These are phyloP conservation scores for Rhizophagus clarus DNA, from an alignment of 192 early-diverging fungal species.

Conservation along the genomic window DNA sequence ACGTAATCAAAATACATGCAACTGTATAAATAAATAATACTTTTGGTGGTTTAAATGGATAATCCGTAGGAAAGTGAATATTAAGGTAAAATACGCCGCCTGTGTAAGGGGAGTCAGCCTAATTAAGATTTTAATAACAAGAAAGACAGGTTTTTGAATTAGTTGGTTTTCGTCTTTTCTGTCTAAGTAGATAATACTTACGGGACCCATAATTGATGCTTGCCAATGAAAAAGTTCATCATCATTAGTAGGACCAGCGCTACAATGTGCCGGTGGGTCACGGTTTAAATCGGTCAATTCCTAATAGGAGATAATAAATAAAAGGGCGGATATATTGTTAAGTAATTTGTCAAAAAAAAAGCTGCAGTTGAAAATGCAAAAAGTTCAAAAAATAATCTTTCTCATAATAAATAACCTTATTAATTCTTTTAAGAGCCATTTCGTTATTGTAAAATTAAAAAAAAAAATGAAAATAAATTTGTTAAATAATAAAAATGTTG, in stretches of 20 bases:
- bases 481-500: no score
- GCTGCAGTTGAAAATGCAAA: no score
- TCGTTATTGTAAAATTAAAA: no score
- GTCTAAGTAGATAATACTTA: constrained; percentile 40
- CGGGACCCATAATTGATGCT: constrained; percentile 98
- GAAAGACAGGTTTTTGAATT: no score
- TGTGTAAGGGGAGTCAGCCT: constrained; percentile 85
- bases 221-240: constrained; percentile 65
- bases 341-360: no score
- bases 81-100: constrained; percentile 96
- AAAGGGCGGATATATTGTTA: no score
- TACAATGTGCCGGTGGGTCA: constrained; percentile 98
- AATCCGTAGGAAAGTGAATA: constrained; percentile 98
- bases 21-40: background rate
- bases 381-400: no score
- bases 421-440: no score
- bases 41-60: constrained; percentile 70
- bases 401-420: no score
- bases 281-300: constrained; percentile 93
- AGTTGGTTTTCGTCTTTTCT: no score
- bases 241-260: constrained; percentile 83
- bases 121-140: no score
- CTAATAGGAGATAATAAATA: constrained; percentile 43
- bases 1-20: background rate
- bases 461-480: no score